Evolutionary conservation across 108 stramenopile species (phyloP), one percentile per base, ranked within the genome.

Genomic region (Thalassiosira profunda): DNA sequence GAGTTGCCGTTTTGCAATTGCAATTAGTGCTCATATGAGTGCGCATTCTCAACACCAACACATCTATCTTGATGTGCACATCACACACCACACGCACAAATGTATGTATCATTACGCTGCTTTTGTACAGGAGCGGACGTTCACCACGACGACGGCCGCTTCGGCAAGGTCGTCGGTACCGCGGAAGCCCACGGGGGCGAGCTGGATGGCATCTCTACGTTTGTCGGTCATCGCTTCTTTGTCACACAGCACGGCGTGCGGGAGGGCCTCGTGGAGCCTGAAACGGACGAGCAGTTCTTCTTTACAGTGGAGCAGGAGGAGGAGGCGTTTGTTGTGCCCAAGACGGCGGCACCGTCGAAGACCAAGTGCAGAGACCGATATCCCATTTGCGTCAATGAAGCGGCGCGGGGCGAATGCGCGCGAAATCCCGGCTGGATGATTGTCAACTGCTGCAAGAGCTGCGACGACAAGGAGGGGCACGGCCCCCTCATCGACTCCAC

Each of bases 361-460:
- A 67, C 65, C 15, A 52, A 15, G 36, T 79, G 77, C 48, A 72
- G 68, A 52, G 77, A 79, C 52, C 38, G 77, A 15, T 79, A 77
- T 17, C 64, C 73, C 1, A 42, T 74, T 1, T 89, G 87, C 46
- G 36, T 8, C 0, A 36, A 72, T 6, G 83, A 83, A 74, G 83
- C 85, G 1, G 29, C 49, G 2, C 41, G 64, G 34, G 85, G 83
- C 1, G 84, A 84, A 75, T 89, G 87, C 58, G 67, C 57, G 9
- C 58, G 40, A 0, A 85, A 85, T 71, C 85, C 85, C 5, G 80
- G 76, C 25, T 89, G 83, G 73, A 89, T 89, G 87, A 55, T 86
- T 54, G 52, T 80, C 10, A 67, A 86, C 52, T 89, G 87, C 47
- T 81, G 81, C 37, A 63, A 70, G 34, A 71, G 77, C 31, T 89